Base-by-base conservation (phyloP, 2,329 filamentous ascomycete genomes). In the Aschersonia sp. region DNA sequence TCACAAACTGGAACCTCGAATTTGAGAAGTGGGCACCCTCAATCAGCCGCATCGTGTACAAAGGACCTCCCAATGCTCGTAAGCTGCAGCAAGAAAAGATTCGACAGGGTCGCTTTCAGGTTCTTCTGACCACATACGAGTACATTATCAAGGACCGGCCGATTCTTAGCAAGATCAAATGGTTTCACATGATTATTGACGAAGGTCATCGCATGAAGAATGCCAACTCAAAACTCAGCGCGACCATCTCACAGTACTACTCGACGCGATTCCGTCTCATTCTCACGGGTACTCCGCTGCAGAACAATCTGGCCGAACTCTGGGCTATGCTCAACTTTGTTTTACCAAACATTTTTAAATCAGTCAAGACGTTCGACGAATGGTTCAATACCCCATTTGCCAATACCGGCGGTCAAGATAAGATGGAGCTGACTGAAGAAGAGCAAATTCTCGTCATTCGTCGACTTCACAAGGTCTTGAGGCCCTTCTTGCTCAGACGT, bases 181-280 rank as follows among this genome's bases (percentile, higher is more conserved):
- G 92, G 92, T 84, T 96, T 58, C 92, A 98, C 69, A 97, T 98
- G 92, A 97, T 98, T 58, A 92, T 98, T 55, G 92, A 98, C 59
- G 92, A 98, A 72, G 92, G 92, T 68, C 92, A 98, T 66, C 88
- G 92, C 63, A 98, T 98, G 92, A 98, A 98, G 78, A 98, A 98
- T 67, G 77, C 87, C 32, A 83, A 92, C 57, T 98, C 92, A 8
- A 98, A 98, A 69, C 76, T 98, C 56, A 96, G 87, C 65, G 87
- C 82, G 55, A 97, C 92, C 5, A 87, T 98, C 54, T 89, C 90
- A 39, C 81, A 88, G 52, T 97, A 97, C 72, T 98, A 98, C 69
- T 83, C 76, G 58, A 96, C 90, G 32, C 83, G 90, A 11, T 98
- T 92, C 72, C 87, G 92, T 57, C 79, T 98, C 49, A 98, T 98